These are phyloP conservation scores for Naematelia encephala DNA, from an alignment of 768 basidiomycete species.

Conservation along the genomic window DNA sequence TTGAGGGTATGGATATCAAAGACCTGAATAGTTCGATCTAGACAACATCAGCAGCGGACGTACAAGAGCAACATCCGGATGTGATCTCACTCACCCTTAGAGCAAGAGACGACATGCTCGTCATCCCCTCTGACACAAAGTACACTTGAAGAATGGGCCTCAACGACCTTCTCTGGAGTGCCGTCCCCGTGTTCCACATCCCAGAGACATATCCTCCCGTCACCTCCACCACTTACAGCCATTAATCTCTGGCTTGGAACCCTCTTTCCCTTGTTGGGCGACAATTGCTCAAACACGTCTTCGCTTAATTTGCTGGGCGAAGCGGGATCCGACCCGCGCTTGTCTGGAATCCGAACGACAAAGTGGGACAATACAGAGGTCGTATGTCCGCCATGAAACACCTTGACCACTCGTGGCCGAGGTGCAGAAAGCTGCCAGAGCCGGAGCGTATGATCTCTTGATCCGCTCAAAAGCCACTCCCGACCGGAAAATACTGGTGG, in stretches of 20 bases:
- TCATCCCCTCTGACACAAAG: constrained; percentile 44
- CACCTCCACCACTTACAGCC: constrained; percentile 45
- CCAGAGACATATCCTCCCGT: constrained; percentile 47
- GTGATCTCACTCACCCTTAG: constrained; percentile 42
- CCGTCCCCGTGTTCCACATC: constrained; percentile 37
- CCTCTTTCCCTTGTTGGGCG: not conserved
- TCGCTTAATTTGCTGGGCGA: constrained; percentile 5
- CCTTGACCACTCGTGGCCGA: constrained; percentile 40
- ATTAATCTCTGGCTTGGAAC: constrained; percentile 1
- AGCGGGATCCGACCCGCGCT: not conserved
- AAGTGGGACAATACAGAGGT: constrained; percentile 39
- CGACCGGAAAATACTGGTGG: constrained; percentile 19
- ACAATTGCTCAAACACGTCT: not conserved
- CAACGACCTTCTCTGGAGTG: constrained; percentile 26
- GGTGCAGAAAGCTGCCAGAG: constrained; percentile 33
- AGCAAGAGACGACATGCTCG: constrained; percentile 43
- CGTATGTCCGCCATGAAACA: constrained; percentile 43
- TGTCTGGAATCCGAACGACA: constrained; percentile 13
- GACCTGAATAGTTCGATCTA: constrained; percentile 45
- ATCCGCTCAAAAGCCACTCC: constrained; percentile 47
- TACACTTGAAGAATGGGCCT: constrained; percentile 41
- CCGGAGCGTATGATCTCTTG: constrained; percentile 44
- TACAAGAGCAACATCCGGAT: not conserved
- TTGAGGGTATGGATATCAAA: constrained; percentile 42
- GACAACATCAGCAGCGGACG: constrained; percentile 1